These are phyloP conservation scores for Amanita exitialis DNA, from an alignment of 768 basidiomycete species.

Conservation along the genomic window DNA sequence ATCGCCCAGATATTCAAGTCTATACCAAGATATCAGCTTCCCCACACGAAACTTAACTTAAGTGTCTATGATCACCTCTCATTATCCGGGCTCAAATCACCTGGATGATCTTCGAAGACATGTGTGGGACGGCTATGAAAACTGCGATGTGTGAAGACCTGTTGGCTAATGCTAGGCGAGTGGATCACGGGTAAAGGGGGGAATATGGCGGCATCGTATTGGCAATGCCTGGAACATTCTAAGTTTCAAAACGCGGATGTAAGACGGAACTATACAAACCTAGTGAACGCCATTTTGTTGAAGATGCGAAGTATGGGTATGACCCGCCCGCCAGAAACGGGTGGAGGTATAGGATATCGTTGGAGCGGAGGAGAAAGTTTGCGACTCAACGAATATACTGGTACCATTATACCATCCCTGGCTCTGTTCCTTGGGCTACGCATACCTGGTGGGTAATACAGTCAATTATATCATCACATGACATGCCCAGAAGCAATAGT, in stretches of 20 bases:
- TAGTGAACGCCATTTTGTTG: neutral
- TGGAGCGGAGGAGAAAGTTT: neutral
- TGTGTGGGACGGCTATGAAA: conserved; percentile 59
- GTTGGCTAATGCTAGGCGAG: conserved; percentile 31
- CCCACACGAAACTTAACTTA: neutral
- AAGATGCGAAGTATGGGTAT: neutral
- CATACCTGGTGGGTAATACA: conserved; percentile 5
- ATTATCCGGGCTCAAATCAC: conserved; percentile 74
- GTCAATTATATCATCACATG: conserved; percentile 1
- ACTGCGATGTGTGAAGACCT: conserved; percentile 73
- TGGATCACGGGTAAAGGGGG: conserved; percentile 54
- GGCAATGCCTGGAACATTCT: neutral
- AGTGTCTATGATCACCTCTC: conserved; percentile 43
- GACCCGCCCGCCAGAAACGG: neutral
- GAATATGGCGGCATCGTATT: conserved; percentile 18
- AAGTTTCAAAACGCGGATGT: neutral
- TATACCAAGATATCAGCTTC: conserved; percentile 16
- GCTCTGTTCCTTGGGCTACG: neutral
- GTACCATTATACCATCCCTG: neutral
- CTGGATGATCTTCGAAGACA: conserved; percentile 63
- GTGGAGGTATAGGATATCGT: neutral
- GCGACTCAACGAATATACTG: neutral
- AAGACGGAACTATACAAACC: neutral
- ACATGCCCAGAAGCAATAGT: neutral
- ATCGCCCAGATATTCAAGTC: conserved; percentile 73